These are phyloP conservation scores for Chalciporus pseudorubinellus DNA, from an alignment of 768 basidiomycete genomes.

Conservation along the genomic window DNA sequence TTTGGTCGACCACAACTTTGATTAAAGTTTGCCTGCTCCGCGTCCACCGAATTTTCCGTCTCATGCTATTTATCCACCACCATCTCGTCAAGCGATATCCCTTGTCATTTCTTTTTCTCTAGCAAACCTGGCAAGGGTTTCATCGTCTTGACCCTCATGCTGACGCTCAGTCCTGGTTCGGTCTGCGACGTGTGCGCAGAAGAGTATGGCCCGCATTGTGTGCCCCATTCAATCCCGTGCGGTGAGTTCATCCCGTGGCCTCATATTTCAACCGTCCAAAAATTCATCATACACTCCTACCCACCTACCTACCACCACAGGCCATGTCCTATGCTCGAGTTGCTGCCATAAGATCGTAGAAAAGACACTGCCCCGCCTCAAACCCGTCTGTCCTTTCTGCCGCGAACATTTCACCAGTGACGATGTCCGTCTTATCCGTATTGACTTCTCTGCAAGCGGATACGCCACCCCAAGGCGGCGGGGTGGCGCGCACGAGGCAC, in stretches of 20 bases:
- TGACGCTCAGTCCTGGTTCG: slow-evolving; percentile 79
- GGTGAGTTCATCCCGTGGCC: slow-evolving; percentile 42
- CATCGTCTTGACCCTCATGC: slow-evolving; percentile 53
- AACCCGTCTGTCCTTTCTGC: slow-evolving; percentile 84
- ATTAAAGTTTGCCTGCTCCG: slow-evolving; percentile 26
- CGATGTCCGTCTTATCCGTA: slow-evolving; percentile 71
- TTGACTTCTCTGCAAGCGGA: slow-evolving; percentile 69
- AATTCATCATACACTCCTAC: slow-evolving; percentile 21
- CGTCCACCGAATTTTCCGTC: slow-evolving; percentile 36
- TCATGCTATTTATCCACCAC: slow-evolving; percentile 50
- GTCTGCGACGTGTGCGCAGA: slow-evolving; percentile 90
- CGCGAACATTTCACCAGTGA: slow-evolving; percentile 70
- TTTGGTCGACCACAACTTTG: slow-evolving; percentile 29
- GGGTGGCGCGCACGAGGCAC: slow-evolving; percentile 47
- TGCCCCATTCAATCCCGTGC: slow-evolving; percentile 80
- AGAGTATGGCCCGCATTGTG: slow-evolving; percentile 72
- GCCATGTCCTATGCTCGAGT: slow-evolving; percentile 74
- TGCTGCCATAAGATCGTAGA: slow-evolving; percentile 81
- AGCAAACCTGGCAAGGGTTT: slow-evolving; percentile 40
- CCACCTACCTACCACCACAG: slow-evolving; percentile 36
- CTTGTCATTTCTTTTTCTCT: slow-evolving; percentile 40
- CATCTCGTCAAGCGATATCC: slow-evolving; percentile 43
- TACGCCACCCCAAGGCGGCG: slow-evolving; percentile 65
- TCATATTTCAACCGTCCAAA: slow-evolving; percentile 11
- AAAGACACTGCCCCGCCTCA: slow-evolving; percentile 67